Conservation (phyloP, 345 rosid species). For the Citrus reticulata region DNA sequence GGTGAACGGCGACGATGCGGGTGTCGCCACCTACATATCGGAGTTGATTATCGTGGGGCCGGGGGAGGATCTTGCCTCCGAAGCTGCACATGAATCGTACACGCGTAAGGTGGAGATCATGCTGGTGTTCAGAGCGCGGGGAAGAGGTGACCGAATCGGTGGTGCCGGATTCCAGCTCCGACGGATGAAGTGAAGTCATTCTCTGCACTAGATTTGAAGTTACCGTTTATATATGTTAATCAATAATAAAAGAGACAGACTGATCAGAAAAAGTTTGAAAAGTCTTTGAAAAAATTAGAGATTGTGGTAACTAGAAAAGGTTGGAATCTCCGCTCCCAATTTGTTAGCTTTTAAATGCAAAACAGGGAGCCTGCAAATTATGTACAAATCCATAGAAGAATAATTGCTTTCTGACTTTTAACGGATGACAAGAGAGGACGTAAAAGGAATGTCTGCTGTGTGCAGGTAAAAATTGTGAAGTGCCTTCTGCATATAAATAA, state of each 20-base stretch:
- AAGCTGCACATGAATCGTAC: slow-evolving; percentile 95
- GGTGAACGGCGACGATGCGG: slow-evolving; percentile 79
- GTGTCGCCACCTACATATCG: slow-evolving; percentile 97
- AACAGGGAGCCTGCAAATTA: neutral
- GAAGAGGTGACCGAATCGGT: slow-evolving; percentile 67
- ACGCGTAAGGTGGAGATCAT: slow-evolving; percentile 29
- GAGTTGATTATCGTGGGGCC: slow-evolving; percentile 91
- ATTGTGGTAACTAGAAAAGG: neutral
- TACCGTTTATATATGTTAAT: neutral
- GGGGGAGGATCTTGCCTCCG: slow-evolving; percentile 94
- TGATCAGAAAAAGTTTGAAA: neutral
- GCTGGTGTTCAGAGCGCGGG: slow-evolving; percentile 68
- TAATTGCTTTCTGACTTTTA: neutral
- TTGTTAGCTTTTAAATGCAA: neutral
- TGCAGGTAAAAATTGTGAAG: neutral
- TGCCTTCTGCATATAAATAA: neutral
- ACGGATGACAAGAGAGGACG: neutral
- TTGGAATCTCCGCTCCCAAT: neutral
- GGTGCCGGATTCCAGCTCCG: slow-evolving; percentile 62
- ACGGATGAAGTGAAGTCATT: slow-evolving; percentile 56
- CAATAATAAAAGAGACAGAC: neutral
- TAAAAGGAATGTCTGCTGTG: neutral
- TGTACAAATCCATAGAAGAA: neutral
- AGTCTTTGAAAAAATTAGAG: neutral
- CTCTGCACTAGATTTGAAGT: neutral